Percentiles rank a stretch among this genome's conserved stretches.
Conservation (phyloP, 768 basidiomycete genomes). For the Agrocybe pediades region DNA sequence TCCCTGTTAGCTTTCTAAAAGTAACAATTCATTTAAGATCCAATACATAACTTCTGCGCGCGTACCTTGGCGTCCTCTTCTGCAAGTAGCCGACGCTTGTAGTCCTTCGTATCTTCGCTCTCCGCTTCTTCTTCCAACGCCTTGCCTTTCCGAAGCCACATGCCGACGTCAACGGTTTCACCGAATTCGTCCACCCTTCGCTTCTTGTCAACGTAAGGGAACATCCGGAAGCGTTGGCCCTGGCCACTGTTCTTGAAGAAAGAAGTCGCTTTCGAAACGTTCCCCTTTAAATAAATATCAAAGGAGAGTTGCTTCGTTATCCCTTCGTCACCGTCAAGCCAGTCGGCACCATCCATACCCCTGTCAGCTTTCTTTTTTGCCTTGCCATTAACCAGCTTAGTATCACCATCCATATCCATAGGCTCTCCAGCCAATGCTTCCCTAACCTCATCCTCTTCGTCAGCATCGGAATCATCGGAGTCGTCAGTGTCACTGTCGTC, state of each 20-base stretch:
- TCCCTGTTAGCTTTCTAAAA: constrained; percentile 77
- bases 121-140: constrained; percentile 90
- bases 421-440: constrained; percentile 52
- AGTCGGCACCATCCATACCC: constrained; percentile 57
- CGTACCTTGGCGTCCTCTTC: constrained; percentile 83
- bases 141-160: constrained; percentile 93
- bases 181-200: constrained; percentile 94
- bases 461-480: constrained; percentile 63
- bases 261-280: constrained; percentile 80
- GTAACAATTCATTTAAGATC: constrained; percentile 6
- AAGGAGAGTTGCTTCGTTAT: constrained; percentile 80
- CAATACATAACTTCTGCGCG: constrained; percentile 6
- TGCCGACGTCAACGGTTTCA: constrained; percentile 91
- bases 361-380: constrained; percentile 47
- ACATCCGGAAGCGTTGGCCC: constrained; percentile 90
- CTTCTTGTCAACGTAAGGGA: constrained; percentile 93
- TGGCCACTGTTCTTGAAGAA: constrained; percentile 85
- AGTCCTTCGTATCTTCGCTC: constrained; percentile 78
- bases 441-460: constrained; percentile 66
- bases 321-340: constrained; percentile 80
- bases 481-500: constrained; percentile 74
- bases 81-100: constrained; percentile 59
- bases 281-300: constrained; percentile 98
- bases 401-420: constrained; percentile 43
- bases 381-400: constrained; percentile 13